Conservation (phyloP, 2,329 filamentous ascomycete species). For the Cercospora sp. region DNA sequence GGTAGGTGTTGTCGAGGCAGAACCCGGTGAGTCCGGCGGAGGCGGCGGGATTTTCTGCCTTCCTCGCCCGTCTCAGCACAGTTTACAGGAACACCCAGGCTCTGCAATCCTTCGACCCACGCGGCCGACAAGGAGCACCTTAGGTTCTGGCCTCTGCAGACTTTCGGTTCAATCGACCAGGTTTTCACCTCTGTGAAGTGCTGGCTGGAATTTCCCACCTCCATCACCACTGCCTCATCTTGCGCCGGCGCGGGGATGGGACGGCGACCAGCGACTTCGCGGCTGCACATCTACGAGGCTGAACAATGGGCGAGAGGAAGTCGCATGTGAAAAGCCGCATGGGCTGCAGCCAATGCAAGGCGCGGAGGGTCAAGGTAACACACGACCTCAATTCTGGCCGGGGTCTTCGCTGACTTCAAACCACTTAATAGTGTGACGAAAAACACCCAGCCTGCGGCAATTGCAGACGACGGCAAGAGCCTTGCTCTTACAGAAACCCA, state of each 20-base stretch:
- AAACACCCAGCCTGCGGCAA: conserved; percentile 25
- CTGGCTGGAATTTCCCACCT: not conserved
- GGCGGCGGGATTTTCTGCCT: not conserved
- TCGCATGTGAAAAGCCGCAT: conserved; percentile 32
- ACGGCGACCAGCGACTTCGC: not conserved
- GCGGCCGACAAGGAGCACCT: not conserved
- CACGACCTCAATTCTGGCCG: not conserved
- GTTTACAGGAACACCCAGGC: not conserved
- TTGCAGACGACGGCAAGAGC: conserved; percentile 28
- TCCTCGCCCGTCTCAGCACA: not conserved
- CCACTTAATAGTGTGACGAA: conserved; percentile 27
- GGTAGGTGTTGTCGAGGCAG: not conserved
- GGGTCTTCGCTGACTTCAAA: not conserved
- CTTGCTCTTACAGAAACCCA: conserved; percentile 28
- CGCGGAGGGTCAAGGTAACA: conserved; percentile 32
- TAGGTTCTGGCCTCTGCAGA: not conserved
- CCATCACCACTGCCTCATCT: not conserved
- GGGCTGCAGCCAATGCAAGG: conserved; percentile 35
- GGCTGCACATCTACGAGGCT: not conserved
- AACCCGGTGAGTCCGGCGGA: not conserved
- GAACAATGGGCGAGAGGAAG: conserved; percentile 24
- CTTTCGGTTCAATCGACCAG: not conserved
- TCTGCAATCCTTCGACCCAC: not conserved
- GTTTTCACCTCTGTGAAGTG: not conserved
- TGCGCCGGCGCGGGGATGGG: conserved; percentile 1